Conservation (phyloP, 768 basidiomycete genomes). For the Rhodocollybia butyracea region DNA sequence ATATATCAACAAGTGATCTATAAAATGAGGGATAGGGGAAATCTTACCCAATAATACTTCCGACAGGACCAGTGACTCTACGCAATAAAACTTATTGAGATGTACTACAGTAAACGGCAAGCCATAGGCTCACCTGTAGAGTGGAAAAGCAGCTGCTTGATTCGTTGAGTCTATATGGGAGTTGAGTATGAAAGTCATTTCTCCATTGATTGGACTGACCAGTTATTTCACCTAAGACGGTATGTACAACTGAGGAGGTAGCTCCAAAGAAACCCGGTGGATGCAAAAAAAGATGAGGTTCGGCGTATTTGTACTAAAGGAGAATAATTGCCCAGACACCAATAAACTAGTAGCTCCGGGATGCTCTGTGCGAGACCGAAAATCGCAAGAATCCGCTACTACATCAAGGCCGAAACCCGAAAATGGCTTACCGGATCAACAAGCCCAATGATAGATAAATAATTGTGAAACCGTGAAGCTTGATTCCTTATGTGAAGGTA, state of each 20-base stretch:
- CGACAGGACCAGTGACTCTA: conserved; percentile 43
- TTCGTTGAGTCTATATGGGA: conserved; percentile 43
- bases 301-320: not conserved
- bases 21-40: not conserved
- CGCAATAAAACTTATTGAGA: not conserved
- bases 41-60: conserved; percentile 53
- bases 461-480: conserved; percentile 61
- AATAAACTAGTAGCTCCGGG: conserved; percentile 40
- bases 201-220: conserved; percentile 16
- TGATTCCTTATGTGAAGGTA: conserved; percentile 46
- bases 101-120: not conserved
- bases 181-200: not conserved
- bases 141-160: conserved; percentile 54
- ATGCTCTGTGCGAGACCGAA: conserved; percentile 60
- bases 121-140: conserved; percentile 48
- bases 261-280: conserved; percentile 61
- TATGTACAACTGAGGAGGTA: conserved; percentile 62
- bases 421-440: conserved; percentile 41
- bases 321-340: conserved; percentile 46
- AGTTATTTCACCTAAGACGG: conserved; percentile 62
- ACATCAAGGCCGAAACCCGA: no score
- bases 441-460: conserved; percentile 64
- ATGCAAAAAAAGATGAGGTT: not conserved
- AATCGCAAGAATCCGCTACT: no score
- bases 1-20: conserved; percentile 28